phyloP scores from a whole-genome alignment of 768 basidiomycete genomes.

The Leccinum truebloodii region DNA sequence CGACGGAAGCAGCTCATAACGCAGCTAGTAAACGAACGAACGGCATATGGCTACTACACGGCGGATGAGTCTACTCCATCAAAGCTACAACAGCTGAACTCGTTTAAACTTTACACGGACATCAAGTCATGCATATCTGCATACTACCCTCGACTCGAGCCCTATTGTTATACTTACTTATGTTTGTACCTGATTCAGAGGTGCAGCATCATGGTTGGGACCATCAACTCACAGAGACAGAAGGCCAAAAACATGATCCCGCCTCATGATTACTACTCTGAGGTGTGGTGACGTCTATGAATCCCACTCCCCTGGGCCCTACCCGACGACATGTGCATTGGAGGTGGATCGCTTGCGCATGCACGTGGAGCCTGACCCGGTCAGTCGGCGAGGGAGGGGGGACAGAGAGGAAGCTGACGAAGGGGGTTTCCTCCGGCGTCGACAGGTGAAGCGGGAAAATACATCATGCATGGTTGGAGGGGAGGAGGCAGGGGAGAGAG shows the following conservation, averaged over 20 bases:
- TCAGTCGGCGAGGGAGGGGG: not conserved
- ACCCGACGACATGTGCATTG: not conserved
- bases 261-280: conserved; percentile 9
- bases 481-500: too few species aligned
- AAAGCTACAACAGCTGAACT: conserved; percentile 3
- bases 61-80: not conserved
- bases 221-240: too few species aligned
- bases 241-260: not conserved
- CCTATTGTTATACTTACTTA: not conserved
- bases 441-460: not conserved
- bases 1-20: not conserved
- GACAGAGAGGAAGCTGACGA: not conserved
- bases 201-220: not conserved
- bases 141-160: not conserved
- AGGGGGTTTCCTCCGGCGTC: conserved; percentile 1
- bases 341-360: conserved; percentile 10
- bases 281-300: conserved; percentile 18
- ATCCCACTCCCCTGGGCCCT: conserved; percentile 9
- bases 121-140: not conserved
- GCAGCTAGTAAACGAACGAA: not conserved
- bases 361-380: conserved; percentile 13
- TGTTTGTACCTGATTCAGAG: conserved; percentile 9
- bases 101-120: not conserved
- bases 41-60: conserved; percentile 14
- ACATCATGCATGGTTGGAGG: too few species aligned